A percentile compares a stretch with the other conserved stretches of the same genome.
phyloP scores from a whole-genome alignment of 2,329 filamentous ascomycete species.

The Zymoseptoria ardabiliae region DNA sequence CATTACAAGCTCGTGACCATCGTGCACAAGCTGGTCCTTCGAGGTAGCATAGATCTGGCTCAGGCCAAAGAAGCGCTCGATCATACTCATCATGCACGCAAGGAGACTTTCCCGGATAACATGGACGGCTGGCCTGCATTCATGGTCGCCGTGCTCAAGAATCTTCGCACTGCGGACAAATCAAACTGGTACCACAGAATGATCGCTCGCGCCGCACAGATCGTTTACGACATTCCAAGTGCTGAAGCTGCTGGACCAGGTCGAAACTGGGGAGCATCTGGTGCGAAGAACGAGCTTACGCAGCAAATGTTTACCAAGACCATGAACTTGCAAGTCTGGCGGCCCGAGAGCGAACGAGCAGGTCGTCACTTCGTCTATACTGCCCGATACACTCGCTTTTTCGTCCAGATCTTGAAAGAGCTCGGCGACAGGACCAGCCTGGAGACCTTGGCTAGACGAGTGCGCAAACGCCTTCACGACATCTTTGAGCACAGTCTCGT shows the following conservation, averaged over 20 bases:
- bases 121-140: constrained; percentile 53
- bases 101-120: constrained; percentile 40
- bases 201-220: constrained; percentile 62
- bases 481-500: constrained; percentile 56
- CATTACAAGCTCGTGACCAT: constrained; percentile 86
- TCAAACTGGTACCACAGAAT: constrained; percentile 94
- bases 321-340: constrained; percentile 92
- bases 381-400: constrained; percentile 75
- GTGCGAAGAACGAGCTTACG: constrained; percentile 71
- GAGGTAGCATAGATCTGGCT: constrained; percentile 32
- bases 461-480: constrained; percentile 75
- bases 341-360: constrained; percentile 75
- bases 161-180: constrained; percentile 66
- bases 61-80: constrained; percentile 45
- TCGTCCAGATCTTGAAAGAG: constrained; percentile 65
- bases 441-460: constrained; percentile 68
- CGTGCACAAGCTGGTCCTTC: constrained; percentile 68
- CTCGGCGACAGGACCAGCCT: constrained; percentile 68
- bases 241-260: neutral
- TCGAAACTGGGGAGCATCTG: constrained; percentile 41
- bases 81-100: constrained; percentile 49
- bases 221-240: constrained; percentile 42
- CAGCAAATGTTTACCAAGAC: constrained; percentile 87
- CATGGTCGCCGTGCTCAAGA: constrained; percentile 54
- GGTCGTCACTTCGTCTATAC: constrained; percentile 91